Percentiles rank a stretch among this genome's conserved stretches.
Evolutionary conservation across 331 rosid genomes (phyloP).

Genomic region (Saraca asoca): DNA sequence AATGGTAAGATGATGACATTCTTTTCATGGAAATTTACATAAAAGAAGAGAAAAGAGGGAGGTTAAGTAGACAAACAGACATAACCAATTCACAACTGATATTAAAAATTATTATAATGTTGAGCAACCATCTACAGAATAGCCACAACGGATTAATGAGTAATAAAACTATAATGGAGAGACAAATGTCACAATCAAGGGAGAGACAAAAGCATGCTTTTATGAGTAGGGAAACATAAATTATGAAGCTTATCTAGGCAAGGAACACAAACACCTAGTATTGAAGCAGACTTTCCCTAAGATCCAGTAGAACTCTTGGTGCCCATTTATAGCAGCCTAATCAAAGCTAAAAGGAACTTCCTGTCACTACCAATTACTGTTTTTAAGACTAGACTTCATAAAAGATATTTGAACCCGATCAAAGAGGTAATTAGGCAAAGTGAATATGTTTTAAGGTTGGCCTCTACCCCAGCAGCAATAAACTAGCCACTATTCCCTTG

Average conservation of each 20-base stretch:
- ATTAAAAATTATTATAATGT: neutral
- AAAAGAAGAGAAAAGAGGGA: neutral
- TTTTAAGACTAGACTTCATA: too few species aligned
- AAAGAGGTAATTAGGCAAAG: too few species aligned
- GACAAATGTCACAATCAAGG: neutral
- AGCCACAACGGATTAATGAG: neutral
- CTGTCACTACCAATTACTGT: too few species aligned
- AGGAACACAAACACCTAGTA: neutral
- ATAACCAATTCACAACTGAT: constrained; percentile 1
- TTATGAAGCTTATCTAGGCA: neutral
- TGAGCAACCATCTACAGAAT: neutral
- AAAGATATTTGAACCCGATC: too few species aligned
- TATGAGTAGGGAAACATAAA: too few species aligned
- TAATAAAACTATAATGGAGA: neutral
- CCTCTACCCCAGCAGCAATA: neutral
- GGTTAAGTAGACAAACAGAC: neutral
- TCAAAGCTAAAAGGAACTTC: too few species aligned
- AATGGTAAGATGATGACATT: neutral
- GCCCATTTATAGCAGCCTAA: neutral
- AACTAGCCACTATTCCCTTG: neutral
- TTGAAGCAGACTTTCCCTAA: too few species aligned
- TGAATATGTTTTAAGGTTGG: too few species aligned
- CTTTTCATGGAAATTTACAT: constrained; percentile 6
- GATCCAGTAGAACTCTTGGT: neutral
- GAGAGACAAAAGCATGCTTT: neutral